Conservation (phyloP, 2,329 filamentous ascomycete genomes). For the Xylariaceae sp. region DNA sequence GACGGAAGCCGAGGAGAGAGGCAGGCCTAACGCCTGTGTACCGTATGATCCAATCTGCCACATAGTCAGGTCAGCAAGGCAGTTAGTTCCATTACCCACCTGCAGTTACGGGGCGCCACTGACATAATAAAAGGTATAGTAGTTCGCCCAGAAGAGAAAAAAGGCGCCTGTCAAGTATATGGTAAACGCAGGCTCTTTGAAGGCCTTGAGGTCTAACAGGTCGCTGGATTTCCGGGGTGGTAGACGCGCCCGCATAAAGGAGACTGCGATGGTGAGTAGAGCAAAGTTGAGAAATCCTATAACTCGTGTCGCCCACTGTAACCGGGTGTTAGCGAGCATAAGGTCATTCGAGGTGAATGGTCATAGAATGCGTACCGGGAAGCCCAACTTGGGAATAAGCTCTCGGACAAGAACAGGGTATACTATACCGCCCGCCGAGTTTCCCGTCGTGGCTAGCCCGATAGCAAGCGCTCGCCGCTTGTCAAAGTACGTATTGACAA, state of each 20-base stretch:
- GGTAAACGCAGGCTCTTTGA: conserved; percentile 30
- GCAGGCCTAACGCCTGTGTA: conserved; percentile 29
- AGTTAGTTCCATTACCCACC: neutral
- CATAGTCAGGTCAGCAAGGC: neutral
- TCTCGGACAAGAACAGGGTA: conserved; percentile 40
- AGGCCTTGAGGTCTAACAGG: conserved; percentile 27
- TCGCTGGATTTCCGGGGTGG: conserved; percentile 30
- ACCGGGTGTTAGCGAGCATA: neutral
- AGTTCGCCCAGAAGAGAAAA: conserved; percentile 36
- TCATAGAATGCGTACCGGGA: conserved; percentile 18
- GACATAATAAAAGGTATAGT: conserved; percentile 41
- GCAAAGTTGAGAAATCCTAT: conserved; percentile 62
- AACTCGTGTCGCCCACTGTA: conserved; percentile 28
- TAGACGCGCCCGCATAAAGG: conserved; percentile 30
- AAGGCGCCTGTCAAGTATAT: conserved; percentile 34
- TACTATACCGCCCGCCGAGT: conserved; percentile 48
- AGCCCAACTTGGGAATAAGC: conserved; percentile 28
- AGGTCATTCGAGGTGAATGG: neutral
- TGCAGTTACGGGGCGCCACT: conserved; percentile 11
- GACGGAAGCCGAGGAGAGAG: conserved; percentile 31
- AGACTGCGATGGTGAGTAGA: conserved; percentile 66
- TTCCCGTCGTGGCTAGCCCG: conserved; percentile 53
- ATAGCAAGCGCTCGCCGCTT: conserved; percentile 50
- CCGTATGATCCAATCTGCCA: conserved; percentile 32
- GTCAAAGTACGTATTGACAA: conserved; percentile 59